Evolutionary conservation across 1,284 basidiomycete species (phyloP), one percentile per base, ranked within the genome.

Genomic region (Trichosporon inkin): DNA sequence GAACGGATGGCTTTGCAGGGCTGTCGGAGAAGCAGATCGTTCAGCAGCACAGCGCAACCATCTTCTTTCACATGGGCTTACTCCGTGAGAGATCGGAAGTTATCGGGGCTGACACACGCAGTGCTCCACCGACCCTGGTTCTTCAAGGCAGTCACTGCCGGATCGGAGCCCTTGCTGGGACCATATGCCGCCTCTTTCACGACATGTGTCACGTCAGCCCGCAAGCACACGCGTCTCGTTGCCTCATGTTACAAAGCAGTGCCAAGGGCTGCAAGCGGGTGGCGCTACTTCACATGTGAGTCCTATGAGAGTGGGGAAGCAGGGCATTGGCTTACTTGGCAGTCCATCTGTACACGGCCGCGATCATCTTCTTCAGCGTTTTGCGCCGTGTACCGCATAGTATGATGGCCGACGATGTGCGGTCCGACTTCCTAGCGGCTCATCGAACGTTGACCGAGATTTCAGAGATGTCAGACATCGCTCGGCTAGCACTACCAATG

Each of bases 321-420:
- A 28, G 44, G 44, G 24, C 16, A 2, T 28, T 28, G 11, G 35
- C 55, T 17, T n/a, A 47, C n/a, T 54, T 32, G 13, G 55, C 53
- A 64, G 63, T 68, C 63, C 67, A 68, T 38, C 62, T 66, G 10
- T 68, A 65, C 56, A 68, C 66, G 1, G 62, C 65, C n/a, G 63
- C 63, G 2, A 62, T 67, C 3, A 68, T 68, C 40, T 66, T 67
- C 35, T 60, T 62, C 41, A 61, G 57, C 0, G 67, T 68, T 0
- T 35, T 68, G 36, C 57, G 66, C 3, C 63, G 63, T 4, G 64
- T 62, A 2, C 67, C 67, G 6, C 34, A 49, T 4, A 62, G 63
- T 56, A 67, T 68, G 62, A 64, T 68, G 62, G 63, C 63, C 10
- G 62, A 66, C 36, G 67, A 68, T 35, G 64, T 67, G 19, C 62